These are phyloP conservation scores for Ganoderma sinense DNA, from an alignment of 1,284 basidiomycete species.

Conservation along the genomic window DNA sequence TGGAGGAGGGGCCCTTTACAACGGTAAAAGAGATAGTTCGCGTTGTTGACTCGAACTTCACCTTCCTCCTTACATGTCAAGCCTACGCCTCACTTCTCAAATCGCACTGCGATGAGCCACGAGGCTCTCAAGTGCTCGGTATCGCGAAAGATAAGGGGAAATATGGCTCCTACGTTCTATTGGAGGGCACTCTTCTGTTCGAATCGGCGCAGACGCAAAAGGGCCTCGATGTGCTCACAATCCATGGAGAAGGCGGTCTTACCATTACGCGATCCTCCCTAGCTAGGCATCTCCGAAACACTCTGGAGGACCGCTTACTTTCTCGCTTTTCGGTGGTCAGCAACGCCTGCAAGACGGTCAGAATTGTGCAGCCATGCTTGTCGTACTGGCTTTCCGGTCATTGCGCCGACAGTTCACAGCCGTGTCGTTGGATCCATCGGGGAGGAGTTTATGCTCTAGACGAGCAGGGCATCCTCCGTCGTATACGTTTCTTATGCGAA, in stretches of 20 bases:
- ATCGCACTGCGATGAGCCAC: not conserved
- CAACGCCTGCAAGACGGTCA: not conserved
- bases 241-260: too few relatives aligned
- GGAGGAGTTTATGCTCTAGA: not conserved
- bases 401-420: not conserved
- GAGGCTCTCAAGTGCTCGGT: not conserved
- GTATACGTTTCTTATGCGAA: not conserved
- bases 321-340: not conserved
- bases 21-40: too few relatives aligned
- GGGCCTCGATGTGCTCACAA: not conserved
- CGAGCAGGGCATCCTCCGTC: not conserved
- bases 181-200: not conserved
- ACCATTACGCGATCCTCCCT: not conserved
- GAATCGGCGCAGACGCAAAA: not conserved
- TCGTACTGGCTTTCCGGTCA: not conserved
- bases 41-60: too few relatives aligned
- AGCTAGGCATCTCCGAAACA: not conserved
- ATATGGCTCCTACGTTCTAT: not conserved
- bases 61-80: not conserved
- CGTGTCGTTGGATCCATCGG: not conserved
- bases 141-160: not conserved
- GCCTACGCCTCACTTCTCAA: not conserved
- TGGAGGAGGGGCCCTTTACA: not conserved
- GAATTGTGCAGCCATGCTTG: not conserved
- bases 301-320: not conserved